These are phyloP conservation scores for Pseudocercospora vitis DNA, from an alignment of 2,329 filamentous ascomycete genomes.

Conservation along the genomic window DNA sequence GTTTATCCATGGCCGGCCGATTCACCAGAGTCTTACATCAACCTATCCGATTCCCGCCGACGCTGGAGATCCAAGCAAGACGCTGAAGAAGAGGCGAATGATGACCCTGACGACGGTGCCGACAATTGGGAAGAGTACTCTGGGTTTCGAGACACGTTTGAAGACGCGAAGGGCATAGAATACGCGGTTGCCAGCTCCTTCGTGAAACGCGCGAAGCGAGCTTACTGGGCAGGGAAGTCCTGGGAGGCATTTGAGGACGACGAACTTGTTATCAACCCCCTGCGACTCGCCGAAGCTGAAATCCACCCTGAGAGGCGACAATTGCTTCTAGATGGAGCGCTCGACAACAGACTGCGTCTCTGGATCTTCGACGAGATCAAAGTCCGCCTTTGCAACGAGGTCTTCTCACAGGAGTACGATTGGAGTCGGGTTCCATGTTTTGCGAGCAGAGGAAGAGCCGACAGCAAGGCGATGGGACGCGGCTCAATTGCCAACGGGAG, in stretches of 20 bases:
- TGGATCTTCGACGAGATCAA: conserved; percentile 24
- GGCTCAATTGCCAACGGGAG: too few relatives aligned
- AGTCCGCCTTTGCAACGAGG: conserved; percentile 25
- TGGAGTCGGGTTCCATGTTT: background rate
- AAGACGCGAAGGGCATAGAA: background rate
- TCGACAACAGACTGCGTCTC: conserved; percentile 25
- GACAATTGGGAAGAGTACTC: conserved; percentile 28
- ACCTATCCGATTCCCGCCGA: conserved; percentile 9
- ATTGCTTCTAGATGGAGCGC: conserved; percentile 10
- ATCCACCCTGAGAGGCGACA: conserved; percentile 10
- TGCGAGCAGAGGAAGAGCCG: too few relatives aligned
- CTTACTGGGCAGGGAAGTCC: conserved; percentile 18
- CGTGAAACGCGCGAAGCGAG: conserved; percentile 27
- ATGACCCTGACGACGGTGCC: conserved; percentile 20
- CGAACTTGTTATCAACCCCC: conserved; percentile 21
- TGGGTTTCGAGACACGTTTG: conserved; percentile 10
- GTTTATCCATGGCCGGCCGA: conserved; percentile 23
- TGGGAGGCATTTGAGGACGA: conserved; percentile 28
- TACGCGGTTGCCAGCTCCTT: conserved; percentile 24
- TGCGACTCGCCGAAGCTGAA: conserved; percentile 14
- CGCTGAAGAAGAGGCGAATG: background rate
- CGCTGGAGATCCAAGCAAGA: conserved; percentile 18
- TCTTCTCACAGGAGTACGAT: conserved; percentile 18
- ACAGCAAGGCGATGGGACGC: too few relatives aligned
- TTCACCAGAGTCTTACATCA: conserved; percentile 5